A percentile compares a stretch with the other conserved stretches of the same genome.
phyloP scores from a whole-genome alignment of 2,329 filamentous ascomycete species.

The Sporothrix pseudoabietina region DNA sequence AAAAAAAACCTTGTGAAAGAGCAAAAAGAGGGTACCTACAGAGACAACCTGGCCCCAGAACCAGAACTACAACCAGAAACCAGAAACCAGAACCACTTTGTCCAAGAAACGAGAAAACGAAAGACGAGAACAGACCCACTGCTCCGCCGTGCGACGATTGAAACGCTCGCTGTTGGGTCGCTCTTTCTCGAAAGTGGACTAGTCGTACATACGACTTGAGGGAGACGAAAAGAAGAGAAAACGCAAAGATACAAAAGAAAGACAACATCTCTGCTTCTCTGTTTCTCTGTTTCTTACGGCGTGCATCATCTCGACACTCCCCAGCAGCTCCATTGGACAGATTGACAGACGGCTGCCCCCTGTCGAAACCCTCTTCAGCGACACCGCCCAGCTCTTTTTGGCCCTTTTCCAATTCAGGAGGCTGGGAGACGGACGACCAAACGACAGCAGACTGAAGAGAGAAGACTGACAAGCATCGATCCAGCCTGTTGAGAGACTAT shows the following conservation, averaged over 20 bases:
- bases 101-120: not conserved
- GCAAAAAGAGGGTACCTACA: not conserved
- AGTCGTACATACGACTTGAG: no score
- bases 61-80: no score
- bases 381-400: not conserved
- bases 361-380: not conserved
- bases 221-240: not conserved
- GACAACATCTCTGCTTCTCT: not conserved
- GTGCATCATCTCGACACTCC: not conserved
- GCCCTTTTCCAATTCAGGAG: constrained; percentile 26
- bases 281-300: no score
- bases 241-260: not conserved
- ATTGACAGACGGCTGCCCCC: not conserved
- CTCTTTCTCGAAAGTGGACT: constrained; percentile 4
- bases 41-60: not conserved
- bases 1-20: constrained; percentile 18
- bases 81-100: not conserved
- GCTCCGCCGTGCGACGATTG: constrained; percentile 26
- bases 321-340: not conserved
- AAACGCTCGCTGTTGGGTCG: constrained; percentile 28
- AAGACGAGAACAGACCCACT: constrained; percentile 12
- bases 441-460: not conserved
- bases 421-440: constrained; percentile 24
- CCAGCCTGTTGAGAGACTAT: not conserved
- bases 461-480: not conserved